These are phyloP conservation scores for Aspergillus viridinutans DNA, from an alignment of 2,329 filamentous ascomycete species.

Conservation along the genomic window DNA sequence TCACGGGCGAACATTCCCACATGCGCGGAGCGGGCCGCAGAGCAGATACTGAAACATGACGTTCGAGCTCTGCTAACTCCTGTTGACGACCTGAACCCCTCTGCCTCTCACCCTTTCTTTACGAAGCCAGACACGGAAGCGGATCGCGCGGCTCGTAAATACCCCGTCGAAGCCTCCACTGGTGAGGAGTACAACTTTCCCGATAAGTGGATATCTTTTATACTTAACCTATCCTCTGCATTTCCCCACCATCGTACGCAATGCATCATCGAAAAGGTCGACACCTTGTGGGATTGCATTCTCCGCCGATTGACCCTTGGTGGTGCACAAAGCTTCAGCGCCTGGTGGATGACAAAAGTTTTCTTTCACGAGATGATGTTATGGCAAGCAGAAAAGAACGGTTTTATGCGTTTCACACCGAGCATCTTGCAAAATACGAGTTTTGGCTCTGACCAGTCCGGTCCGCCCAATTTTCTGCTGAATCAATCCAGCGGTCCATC, in stretches of 20 bases:
- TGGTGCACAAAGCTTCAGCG: conserved; percentile 45
- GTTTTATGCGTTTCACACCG: conserved; percentile 65
- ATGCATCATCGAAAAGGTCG: conserved; percentile 44
- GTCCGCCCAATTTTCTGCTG: conserved; percentile 16
- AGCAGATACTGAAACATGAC: conserved; percentile 43
- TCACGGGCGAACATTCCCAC: conserved; percentile 38
- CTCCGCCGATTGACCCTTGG: conserved; percentile 42
- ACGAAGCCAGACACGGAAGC: conserved; percentile 30
- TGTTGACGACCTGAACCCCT: conserved; percentile 28
- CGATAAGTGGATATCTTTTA: conserved; percentile 45
- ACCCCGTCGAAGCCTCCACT: conserved; percentile 33
- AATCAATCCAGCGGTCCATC: conserved; percentile 17
- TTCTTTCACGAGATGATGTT: conserved; percentile 93
- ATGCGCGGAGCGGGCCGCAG: conserved; percentile 32
- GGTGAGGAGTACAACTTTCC: conserved; percentile 46
- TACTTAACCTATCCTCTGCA: conserved; percentile 36
- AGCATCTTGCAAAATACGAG: conserved; percentile 27
- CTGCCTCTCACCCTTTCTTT: conserved; percentile 31
- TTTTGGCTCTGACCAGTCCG: conserved; percentile 20
- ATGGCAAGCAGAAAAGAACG: conserved; percentile 84
- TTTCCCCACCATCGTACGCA: conserved; percentile 42
- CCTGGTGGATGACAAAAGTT: conserved; percentile 73
- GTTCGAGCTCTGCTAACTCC: conserved; percentile 42
- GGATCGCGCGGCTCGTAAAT: conserved; percentile 27
- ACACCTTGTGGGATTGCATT: conserved; percentile 41